phyloP scores from a whole-genome alignment of 2,329 filamentous ascomycete genomes.

The Cryphonectria carpinicola region DNA sequence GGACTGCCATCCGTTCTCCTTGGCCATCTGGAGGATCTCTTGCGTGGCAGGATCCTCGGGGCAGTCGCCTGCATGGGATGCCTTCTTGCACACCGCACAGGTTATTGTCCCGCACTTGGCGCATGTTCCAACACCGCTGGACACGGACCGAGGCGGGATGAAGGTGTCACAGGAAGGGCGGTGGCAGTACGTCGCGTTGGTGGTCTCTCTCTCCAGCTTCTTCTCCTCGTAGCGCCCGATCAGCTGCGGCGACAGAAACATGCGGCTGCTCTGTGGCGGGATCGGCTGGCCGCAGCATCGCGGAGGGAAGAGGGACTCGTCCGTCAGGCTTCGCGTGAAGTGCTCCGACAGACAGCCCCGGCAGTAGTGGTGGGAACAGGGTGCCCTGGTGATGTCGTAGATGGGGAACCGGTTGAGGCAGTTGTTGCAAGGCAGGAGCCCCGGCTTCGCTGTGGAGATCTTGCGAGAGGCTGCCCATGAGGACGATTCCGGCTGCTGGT shows the following conservation, averaged over 20 bases:
- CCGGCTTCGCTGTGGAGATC: background rate
- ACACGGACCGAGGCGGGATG: background rate
- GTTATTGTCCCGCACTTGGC: background rate
- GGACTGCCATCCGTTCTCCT: background rate
- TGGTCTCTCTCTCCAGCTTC: background rate
- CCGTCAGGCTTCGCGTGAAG: constrained; percentile 4
- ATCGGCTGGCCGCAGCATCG: constrained; percentile 11
- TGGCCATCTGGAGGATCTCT: background rate
- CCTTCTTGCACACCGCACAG: background rate
- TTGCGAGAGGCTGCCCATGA: background rate
- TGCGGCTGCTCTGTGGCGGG: background rate
- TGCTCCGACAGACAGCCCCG: background rate
- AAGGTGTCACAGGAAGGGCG: background rate
- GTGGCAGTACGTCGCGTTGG: background rate
- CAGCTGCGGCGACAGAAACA: background rate
- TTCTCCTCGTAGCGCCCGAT: background rate
- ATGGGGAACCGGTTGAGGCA: background rate
- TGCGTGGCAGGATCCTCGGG: background rate
- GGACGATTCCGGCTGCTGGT: background rate
- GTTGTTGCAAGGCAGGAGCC: background rate
- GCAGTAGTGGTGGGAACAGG: constrained; percentile 19
- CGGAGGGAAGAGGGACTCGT: constrained; percentile 6
- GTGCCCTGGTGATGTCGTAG: background rate
- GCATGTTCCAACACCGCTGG: background rate
- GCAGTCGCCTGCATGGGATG: background rate